These are phyloP conservation scores for Cornus florida DNA, from an alignment of 148 eudicot species.

Conservation along the genomic window DNA sequence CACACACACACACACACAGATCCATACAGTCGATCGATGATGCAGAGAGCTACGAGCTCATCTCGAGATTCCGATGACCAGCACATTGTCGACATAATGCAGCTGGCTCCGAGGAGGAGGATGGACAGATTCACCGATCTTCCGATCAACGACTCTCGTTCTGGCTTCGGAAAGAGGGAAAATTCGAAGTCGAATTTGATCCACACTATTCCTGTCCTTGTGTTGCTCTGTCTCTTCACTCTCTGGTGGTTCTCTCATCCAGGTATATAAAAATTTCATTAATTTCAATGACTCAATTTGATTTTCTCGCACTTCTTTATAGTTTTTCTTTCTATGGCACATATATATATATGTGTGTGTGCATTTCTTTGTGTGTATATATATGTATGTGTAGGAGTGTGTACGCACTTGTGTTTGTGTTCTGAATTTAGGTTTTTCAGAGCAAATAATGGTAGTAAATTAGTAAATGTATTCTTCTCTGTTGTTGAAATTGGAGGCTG, in stretches of 20 bases:
- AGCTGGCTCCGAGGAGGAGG: background rate
- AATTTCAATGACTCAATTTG: too few relatives aligned
- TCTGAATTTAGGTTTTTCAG: background rate
- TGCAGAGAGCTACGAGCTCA: constrained; percentile 19
- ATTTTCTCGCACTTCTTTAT: background rate
- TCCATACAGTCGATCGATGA: background rate
- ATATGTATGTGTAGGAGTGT: background rate
- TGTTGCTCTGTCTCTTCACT: constrained; percentile 43
- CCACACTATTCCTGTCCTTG: constrained; percentile 33
- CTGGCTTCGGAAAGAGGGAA: background rate
- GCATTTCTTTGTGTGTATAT: background rate
- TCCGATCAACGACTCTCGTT: background rate
- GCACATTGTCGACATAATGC: constrained; percentile 13
- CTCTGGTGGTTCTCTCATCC: constrained; percentile 58
- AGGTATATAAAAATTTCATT: constrained; percentile 19
- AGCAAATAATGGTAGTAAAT: background rate
- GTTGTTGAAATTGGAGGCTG: background rate
- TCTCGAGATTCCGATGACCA: background rate
- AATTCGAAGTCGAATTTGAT: constrained; percentile 12
- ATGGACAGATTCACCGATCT: background rate
- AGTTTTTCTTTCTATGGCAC: background rate
- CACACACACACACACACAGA: background rate
- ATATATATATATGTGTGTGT: background rate
- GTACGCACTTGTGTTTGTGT: background rate
- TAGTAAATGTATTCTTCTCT: background rate